These are phyloP conservation scores for Lachnellula willkommii DNA, from an alignment of 2,329 filamentous ascomycete genomes.

Conservation along the genomic window DNA sequence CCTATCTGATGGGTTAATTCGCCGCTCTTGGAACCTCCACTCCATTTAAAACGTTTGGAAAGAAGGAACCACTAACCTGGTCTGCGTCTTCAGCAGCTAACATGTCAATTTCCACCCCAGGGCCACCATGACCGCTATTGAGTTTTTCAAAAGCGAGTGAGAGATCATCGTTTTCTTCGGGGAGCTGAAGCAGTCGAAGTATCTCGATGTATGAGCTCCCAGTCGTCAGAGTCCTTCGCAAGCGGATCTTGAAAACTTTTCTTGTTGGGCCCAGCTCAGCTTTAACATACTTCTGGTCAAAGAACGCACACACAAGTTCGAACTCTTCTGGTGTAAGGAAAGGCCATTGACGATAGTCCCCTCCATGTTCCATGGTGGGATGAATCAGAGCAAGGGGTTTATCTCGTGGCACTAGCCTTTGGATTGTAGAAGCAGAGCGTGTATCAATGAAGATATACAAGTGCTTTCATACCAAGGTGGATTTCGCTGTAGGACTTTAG, in stretches of 20 bases:
- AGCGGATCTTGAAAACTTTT: slow-evolving; percentile 49
- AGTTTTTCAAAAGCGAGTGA: slow-evolving; percentile 23
- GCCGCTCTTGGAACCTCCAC: background rate
- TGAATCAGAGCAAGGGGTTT: background rate
- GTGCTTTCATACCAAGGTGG: too few relatives aligned
- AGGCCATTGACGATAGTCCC: slow-evolving; percentile 48
- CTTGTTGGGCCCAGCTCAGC: slow-evolving; percentile 52
- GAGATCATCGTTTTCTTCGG: slow-evolving; percentile 26
- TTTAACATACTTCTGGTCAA: slow-evolving; percentile 54
- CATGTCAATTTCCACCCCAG: slow-evolving; percentile 20
- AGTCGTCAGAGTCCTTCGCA: slow-evolving; percentile 35
- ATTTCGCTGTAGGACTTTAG: too few relatives aligned
- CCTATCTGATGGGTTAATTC: slow-evolving; percentile 14
- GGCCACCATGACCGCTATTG: slow-evolving; percentile 5
- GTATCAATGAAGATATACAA: too few relatives aligned
- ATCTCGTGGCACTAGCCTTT: background rate
- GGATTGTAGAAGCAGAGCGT: too few relatives aligned
- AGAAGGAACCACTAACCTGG: slow-evolving; percentile 18
- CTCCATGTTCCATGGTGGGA: slow-evolving; percentile 31
- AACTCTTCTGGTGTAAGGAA: slow-evolving; percentile 59
- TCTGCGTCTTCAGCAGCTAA: slow-evolving; percentile 27
- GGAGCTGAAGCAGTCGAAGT: slow-evolving; percentile 24
- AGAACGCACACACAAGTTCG: slow-evolving; percentile 55
- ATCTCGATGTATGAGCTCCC: slow-evolving; percentile 29
- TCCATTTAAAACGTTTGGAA: background rate